These are phyloP conservation scores for Sparassis latifolia DNA, from an alignment of 1,284 basidiomycete species.

Conservation along the genomic window DNA sequence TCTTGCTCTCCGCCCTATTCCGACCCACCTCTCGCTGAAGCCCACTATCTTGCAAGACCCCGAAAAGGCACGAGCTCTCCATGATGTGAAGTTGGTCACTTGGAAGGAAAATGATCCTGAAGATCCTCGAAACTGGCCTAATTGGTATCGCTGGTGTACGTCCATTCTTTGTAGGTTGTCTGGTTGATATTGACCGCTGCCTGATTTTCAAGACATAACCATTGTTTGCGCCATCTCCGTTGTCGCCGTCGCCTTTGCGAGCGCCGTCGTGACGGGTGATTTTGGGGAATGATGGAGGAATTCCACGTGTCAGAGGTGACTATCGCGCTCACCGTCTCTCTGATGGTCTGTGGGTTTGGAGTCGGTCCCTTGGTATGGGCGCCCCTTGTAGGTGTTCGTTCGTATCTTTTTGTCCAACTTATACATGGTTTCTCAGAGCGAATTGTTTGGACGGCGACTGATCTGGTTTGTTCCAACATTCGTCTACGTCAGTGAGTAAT, in stretches of 20 bases:
- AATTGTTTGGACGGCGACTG: constrained; percentile 32
- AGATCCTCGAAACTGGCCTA: constrained; percentile 29
- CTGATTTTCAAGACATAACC: constrained; percentile 20
- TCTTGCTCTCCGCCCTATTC: constrained; percentile 23
- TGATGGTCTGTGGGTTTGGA: constrained; percentile 27
- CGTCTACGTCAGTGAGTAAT: constrained; percentile 1
- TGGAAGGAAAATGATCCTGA: constrained; percentile 26
- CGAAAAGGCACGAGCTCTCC: constrained; percentile 26
- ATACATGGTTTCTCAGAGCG: constrained; percentile 27
- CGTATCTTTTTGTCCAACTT: constrained; percentile 26
- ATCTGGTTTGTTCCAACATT: constrained; percentile 7
- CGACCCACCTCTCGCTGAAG: constrained; percentile 19
- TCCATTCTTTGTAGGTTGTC: constrained; percentile 41
- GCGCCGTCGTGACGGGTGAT: constrained; percentile 35
- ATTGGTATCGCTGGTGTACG: constrained; percentile 24
- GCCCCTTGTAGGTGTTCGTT: constrained; percentile 24
- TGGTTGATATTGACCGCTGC: constrained; percentile 7
- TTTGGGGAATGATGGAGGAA: constrained; percentile 39
- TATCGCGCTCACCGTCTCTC: constrained; percentile 22
- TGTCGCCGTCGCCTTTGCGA: constrained; percentile 25
- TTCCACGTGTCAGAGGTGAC: constrained; percentile 21
- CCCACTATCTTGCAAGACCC: constrained; percentile 24
- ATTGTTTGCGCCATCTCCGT: constrained; percentile 47
- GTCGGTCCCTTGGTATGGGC: constrained; percentile 35
- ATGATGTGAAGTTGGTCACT: constrained; percentile 27